Base-by-base conservation (phyloP, 1,284 basidiomycete genomes). In the Vanrija humicola region DNA sequence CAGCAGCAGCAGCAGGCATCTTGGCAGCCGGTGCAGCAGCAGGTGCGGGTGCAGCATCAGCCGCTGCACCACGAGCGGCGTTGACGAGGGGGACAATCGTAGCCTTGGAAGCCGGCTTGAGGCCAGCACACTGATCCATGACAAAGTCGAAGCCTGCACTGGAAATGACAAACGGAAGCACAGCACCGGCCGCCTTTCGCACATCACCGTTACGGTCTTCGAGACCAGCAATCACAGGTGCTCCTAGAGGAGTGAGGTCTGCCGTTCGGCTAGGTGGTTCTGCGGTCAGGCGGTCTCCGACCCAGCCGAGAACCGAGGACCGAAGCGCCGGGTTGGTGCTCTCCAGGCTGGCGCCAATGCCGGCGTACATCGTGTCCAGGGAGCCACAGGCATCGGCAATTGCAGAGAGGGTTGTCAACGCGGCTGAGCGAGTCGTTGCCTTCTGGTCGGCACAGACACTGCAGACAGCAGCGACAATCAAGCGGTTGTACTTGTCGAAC, bases 371-470 rank as follows among this genome's bases (percentile, higher is more conserved):
- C 3, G 86, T 80, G 21, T 95, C 94, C 14, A 97, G 69, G 7
- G 88, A 86, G 49, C 90, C 89, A 65, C 89, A 89, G 14, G 90
- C 89, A 21, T 85, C 85, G 7, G 89, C 87, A 50, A 98, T 93
- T 5, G 89, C 86, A 5, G 84, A 84, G 59, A 99, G 79, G 0
- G 92, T 86, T 48, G 85, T 82, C 5, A 91, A 69, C 14, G 86
- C 96, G 28, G 89, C 84, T 3, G 84, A 79, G 43, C 96, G 86
- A 38, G 93, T 87, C 6, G 86, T 86, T 2, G 88, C 86, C 75
- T 98, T 98, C 72, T 95, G 91, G 71, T 99, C 96, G 7, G 94
- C 84, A 6, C 98, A 82, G 6, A 94, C 90, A 23, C 87, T 87
- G 2, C 87, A 85, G 9, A 98, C 82, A 0, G 94, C 85, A 0